Evolutionary conservation across 1,284 basidiomycete species (phyloP), one percentile per base, ranked within the genome.

Genomic region (Vanrija humicola): DNA sequence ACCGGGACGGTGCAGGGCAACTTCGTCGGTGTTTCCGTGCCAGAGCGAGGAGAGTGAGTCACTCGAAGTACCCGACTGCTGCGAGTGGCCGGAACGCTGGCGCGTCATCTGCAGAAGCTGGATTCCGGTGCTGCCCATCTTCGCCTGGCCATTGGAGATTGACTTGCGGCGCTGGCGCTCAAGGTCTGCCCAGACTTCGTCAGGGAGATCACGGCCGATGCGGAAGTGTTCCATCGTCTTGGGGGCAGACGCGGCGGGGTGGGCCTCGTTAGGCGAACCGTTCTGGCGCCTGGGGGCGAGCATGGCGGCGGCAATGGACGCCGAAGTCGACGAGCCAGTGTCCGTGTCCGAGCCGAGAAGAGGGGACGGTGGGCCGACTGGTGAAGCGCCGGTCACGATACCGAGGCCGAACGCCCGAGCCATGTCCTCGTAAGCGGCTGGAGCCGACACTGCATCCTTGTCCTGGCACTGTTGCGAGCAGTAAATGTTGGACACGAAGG

Each of bases 331-430:
- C 15, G 70, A 72, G 25, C 67, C 64, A 23, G 66, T 68, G 45
- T 73, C 71, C n/a, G 64, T 67, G 34, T 68, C 70, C 19, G 64
- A 67, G 44, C 69, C 63, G 51, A 66, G 69, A 19, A 75, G 63
- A 6, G 73, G 73, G 0, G 69, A 72, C 10, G 73, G 69, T 1
- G 73, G 73, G 44, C 66, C 50, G 52, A 64, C 16, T 57, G 66
- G 52, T 10, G 56, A 49, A 18, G 45, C 38, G 38, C 38, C 40
- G 28, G 29, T 39, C n/a, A 46, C 52, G 51, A 54, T 43, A 9
- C 54, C 58, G n/a, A 52, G 43, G 16, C 64, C 66, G 14, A 71
- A 55, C 0, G 65, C 64, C 26, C 70, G 61, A 6, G 65, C 61
- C 21, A 72, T 59, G 25, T 65, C 63, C 45, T 68, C 61, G 56